Base-by-base conservation (phyloP, 1,284 basidiomycete genomes). In the Malassezia arunalokei region DNA sequence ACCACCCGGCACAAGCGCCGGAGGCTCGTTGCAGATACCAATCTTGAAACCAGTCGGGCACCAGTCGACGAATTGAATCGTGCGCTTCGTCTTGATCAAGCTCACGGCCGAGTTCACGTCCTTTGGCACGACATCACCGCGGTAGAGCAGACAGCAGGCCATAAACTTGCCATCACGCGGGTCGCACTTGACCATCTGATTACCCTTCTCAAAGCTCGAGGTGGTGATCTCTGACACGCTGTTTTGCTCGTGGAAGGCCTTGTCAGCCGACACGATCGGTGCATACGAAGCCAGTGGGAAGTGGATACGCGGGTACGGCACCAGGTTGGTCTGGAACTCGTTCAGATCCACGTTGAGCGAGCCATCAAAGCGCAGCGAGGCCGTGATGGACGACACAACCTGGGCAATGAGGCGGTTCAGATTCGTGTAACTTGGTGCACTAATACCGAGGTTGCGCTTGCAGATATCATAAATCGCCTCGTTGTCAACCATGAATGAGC, bases 271-370 rank as follows among this genome's bases (percentile, higher is more conserved):
- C 71, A 96, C 80, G 69, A 98, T 85, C 47, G 92, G 94, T 1
- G 92, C 87, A 75, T 87, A 95, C 55, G 88, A 91, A 52, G 91
- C 90, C 58, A 96, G 81, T 47, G 92, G 91, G 84, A 95, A 96
- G 76, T 98, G 92, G 63, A 96, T 96, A 75, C 92, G 87, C 14
- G 75, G 75, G 75, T 75, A 76, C 50, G 75, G 91, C 52, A 95
- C 91, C 75, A 95, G 78, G 78, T 95, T 95, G 60, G 90, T 95
- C 79, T 96, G 92, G 82, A 98, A 96, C 78, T 98, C 91, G 77
- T 87, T 90, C 65, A 98, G 76, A 76, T 98, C 92, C 68, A 96
- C 92, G 76, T 98, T 96, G 73, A 96, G 81, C 59, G 90, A 94
- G 43, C 92, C 92, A 71, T 94, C 91, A 76, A 98, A 98, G 59